Base-by-base conservation (phyloP, 352 stramenopile genomes). In the Globisporangium orthogonon region DNA sequence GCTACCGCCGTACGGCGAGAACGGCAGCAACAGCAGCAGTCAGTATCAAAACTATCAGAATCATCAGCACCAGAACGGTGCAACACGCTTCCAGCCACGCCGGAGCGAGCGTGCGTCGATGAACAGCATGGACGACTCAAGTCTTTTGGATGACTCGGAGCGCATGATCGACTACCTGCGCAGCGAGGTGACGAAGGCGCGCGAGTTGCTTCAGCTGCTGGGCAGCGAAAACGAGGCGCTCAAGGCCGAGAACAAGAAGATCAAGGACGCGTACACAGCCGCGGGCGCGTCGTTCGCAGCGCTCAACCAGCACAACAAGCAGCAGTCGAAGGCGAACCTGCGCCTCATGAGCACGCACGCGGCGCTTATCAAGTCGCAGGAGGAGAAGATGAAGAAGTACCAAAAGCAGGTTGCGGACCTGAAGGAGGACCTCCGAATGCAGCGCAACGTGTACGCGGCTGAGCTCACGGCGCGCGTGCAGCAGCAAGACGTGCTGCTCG, bases 281-380 rank as follows among this genome's bases (percentile, higher is more conserved):
- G 89, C 91, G 5, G 85, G 88, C n/a, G 87, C 85, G 47, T 97
- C 89, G 4, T 98, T 98, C 61, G 83, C 87, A 14, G 86, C 90
- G 11, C 70, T 97, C 2, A 97, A 97, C 56, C 87, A 98, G 71
- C 89, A 97, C 67, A 95, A 96, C 56, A 97, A 97, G 59, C 89
- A 97, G 56, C 81, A 97, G 41, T 96, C 84, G n/a, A 95, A 95
- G 61, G 86, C 85, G 0, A 97, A 97, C 50, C 55, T 90, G n/a
- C 83, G 92, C 6, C 70, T 97, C 61, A 90, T 95, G 74, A 93
- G 80, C 52, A 94, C 85, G 1, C 85, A 94, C 60, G 81, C 79
- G 45, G 80, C 82, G 33, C 60, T 94, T 28, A 92, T 92, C 59
- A 92, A 92, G 67, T 91, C 80, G 4, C 84, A 94, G 56, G 84